These are phyloP conservation scores for Candida ovalis DNA, from an alignment of 805 yeast genomes.

Conservation along the genomic window DNA sequence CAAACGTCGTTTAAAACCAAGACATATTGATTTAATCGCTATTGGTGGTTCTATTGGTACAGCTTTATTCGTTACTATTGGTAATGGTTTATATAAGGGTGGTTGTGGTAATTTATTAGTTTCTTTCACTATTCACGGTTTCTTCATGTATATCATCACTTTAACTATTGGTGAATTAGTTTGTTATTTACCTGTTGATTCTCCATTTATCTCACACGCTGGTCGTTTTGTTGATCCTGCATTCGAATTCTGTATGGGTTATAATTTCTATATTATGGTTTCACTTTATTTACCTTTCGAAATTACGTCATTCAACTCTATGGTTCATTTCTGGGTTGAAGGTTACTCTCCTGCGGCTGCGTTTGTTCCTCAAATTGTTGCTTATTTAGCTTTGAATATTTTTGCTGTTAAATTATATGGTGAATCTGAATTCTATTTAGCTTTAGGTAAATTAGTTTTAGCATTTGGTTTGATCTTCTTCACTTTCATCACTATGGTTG, in stretches of 20 bases:
- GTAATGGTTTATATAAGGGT: slow-evolving; percentile 56
- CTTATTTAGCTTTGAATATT: slow-evolving; percentile 61
- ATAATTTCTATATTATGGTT: slow-evolving; percentile 75
- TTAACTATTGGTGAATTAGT: slow-evolving; percentile 77
- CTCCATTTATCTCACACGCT: slow-evolving; percentile 73
- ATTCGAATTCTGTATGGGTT: slow-evolving; percentile 69
- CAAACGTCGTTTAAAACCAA: slow-evolving; percentile 12
- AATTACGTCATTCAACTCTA: slow-evolving; percentile 73
- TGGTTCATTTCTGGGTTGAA: slow-evolving; percentile 77
- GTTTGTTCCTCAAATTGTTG: slow-evolving; percentile 56
- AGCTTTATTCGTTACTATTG: slow-evolving; percentile 72
- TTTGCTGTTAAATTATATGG: slow-evolving; percentile 77
- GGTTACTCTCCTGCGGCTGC: slow-evolving; percentile 73
- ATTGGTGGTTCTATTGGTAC: slow-evolving; percentile 84
- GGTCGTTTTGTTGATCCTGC: slow-evolving; percentile 77
- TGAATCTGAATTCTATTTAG: slow-evolving; percentile 77
- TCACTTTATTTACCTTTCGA: slow-evolving; percentile 81
- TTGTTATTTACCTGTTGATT: slow-evolving; percentile 67
- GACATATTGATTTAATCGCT: slow-evolving; percentile 77
- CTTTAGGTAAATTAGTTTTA: slow-evolving; percentile 67
- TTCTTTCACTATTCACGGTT: slow-evolving; percentile 63
- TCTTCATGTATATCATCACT: slow-evolving; percentile 61
- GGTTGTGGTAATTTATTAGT: slow-evolving; percentile 70
- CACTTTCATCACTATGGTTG: slow-evolving; percentile 79
- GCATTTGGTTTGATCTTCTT: slow-evolving; percentile 74